Evolutionary conservation across 2,329 filamentous ascomycete species (phyloP).

Genomic region (Xylariaceae sp.): DNA sequence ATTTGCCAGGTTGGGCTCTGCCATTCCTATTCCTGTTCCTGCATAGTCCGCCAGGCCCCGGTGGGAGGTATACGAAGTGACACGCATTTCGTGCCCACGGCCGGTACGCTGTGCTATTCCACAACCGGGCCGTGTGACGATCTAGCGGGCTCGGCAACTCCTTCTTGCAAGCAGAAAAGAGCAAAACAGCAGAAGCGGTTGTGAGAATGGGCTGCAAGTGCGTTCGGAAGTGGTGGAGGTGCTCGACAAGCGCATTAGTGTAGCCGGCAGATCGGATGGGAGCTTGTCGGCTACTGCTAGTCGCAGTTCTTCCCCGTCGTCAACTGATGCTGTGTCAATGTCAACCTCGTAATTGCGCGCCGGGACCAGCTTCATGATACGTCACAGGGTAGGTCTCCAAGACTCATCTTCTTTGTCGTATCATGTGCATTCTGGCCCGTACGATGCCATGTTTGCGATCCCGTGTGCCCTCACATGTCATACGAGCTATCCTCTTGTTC

Average conservation of each 20-base stretch:
- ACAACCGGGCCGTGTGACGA: constrained; percentile 3
- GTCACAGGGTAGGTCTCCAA: neutral
- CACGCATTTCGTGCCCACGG: neutral
- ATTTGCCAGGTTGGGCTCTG: neutral
- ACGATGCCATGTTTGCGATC: neutral
- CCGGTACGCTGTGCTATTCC: neutral
- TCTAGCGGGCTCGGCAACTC: constrained; percentile 8
- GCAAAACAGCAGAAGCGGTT: too few relatives aligned
- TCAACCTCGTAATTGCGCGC: too few relatives aligned
- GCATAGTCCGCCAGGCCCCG: neutral
- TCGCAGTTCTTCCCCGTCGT: neutral
- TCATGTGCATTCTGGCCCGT: neutral
- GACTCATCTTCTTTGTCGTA: neutral
- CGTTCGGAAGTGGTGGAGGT: too few relatives aligned
- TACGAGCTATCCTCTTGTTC: too few relatives aligned
- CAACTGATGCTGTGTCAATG: neutral
- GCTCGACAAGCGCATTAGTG: neutral
- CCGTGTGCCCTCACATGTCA: too few relatives aligned
- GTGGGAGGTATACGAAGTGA: neutral
- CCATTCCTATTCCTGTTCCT: neutral
- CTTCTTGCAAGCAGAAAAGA: neutral
- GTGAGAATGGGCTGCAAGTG: too few relatives aligned
- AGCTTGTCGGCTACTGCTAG: neutral
- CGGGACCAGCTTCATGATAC: neutral
- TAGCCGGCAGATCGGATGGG: neutral